Conservation (phyloP, 176 grass and related monocot species). For the Oryza glumipatula region DNA sequence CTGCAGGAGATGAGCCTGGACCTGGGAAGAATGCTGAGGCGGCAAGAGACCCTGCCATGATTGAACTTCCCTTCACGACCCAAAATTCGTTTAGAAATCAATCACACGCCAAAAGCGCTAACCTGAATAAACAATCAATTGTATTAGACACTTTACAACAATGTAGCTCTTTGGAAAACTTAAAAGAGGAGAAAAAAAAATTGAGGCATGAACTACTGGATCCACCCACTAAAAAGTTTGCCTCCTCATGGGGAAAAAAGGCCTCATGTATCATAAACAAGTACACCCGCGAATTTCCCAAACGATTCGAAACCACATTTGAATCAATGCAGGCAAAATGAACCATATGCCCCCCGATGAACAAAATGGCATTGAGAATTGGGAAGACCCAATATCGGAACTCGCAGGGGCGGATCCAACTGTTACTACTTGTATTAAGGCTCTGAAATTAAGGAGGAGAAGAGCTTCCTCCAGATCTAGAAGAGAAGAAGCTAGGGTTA, state of each 20-base stretch:
- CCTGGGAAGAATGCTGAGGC: constrained; percentile 3
- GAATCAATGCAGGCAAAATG: not conserved
- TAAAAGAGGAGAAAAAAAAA: not conserved
- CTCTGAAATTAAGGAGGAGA: too few relatives aligned
- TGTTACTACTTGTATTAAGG: too few relatives aligned
- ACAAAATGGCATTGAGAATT: not conserved
- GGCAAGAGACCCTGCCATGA: not conserved
- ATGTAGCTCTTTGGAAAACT: not conserved
- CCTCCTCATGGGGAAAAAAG: not conserved
- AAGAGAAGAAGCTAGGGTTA: too few relatives aligned
- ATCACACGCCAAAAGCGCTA: not conserved
- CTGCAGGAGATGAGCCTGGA: not conserved
- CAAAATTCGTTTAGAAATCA: not conserved
- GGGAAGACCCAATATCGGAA: not conserved
- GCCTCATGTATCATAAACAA: not conserved
- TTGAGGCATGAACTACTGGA: not conserved
- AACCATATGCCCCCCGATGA: not conserved
- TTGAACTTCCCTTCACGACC: not conserved
- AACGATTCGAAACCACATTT: not conserved
- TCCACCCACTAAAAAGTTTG: not conserved
- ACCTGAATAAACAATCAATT: not conserved
- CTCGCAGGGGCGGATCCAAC: too few relatives aligned
- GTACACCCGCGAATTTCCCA: not conserved
- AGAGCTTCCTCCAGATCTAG: too few relatives aligned
- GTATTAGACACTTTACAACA: not conserved